phyloP scores from a whole-genome alignment of 345 rosid genomes.

The Lepidium africanum region DNA sequence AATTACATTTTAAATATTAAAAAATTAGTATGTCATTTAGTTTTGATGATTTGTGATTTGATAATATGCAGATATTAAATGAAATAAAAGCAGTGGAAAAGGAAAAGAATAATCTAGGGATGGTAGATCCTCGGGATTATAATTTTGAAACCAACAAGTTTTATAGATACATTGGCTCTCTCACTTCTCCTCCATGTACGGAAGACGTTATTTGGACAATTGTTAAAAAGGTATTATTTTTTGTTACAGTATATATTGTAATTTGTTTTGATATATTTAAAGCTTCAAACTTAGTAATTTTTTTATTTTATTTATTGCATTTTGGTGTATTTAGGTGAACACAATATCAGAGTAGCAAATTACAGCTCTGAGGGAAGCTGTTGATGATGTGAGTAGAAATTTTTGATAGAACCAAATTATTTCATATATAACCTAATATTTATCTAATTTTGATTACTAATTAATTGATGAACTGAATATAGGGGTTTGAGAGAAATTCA shows the following conservation, averaged over 20 bases:
- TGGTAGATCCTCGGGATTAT: conserved; percentile 43
- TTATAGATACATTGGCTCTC: conserved; percentile 62
- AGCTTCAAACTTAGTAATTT: neutral
- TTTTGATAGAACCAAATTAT: neutral
- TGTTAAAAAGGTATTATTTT: neutral
- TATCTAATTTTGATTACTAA: neutral
- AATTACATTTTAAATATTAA: neutral
- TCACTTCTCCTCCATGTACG: conserved; percentile 68
- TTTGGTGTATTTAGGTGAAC: conserved; percentile 34
- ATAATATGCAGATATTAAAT: conserved; percentile 31
- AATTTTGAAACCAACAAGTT: conserved; percentile 42
- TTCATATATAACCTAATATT: neutral
- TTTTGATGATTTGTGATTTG: neutral
- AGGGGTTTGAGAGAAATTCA: conserved; percentile 55
- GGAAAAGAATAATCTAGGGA: conserved; percentile 30
- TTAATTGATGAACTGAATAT: neutral
- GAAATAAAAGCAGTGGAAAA: conserved; percentile 29
- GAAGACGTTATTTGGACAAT: conserved; percentile 76
- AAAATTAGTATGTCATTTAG: neutral
- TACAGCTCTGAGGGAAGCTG: conserved; percentile 35
- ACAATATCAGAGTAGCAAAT: conserved; percentile 63
- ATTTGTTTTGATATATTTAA: neutral
- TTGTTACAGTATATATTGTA: neutral
- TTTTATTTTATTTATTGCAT: too few species aligned
- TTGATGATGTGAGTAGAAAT: conserved; percentile 51